Conservation (phyloP, 768 basidiomycete genomes). For the Termitomyces sp. region DNA sequence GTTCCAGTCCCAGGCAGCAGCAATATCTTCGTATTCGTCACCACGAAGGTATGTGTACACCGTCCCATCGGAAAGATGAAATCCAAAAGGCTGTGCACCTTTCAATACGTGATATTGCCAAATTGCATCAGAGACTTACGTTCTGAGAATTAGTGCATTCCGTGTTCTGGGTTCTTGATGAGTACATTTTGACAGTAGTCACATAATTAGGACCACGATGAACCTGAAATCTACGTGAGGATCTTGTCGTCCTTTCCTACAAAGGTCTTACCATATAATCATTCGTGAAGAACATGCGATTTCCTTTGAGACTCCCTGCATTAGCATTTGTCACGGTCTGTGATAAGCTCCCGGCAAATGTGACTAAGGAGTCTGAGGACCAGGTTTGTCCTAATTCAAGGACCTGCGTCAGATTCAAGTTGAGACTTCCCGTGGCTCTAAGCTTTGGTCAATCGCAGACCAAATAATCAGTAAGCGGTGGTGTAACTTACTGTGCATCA, state of each 20-base stretch:
- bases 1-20: slow-evolving; percentile 76
- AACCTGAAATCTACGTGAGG: slow-evolving; percentile 38
- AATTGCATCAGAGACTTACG: slow-evolving; percentile 26
- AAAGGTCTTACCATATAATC: slow-evolving; percentile 57
- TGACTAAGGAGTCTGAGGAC: slow-evolving; percentile 38
- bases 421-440: slow-evolving; percentile 55
- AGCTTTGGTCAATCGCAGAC: slow-evolving; percentile 1
- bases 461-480: slow-evolving; percentile 14
- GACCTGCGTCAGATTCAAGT: slow-evolving; percentile 53
- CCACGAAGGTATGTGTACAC: slow-evolving; percentile 63
- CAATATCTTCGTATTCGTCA: slow-evolving; percentile 71
- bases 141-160: slow-evolving; percentile 69
- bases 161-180: slow-evolving; percentile 53
- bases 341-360: slow-evolving; percentile 38
- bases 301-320: slow-evolving; percentile 48
- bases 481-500: slow-evolving; percentile 27
- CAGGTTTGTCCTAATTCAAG: slow-evolving; percentile 49
- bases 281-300: slow-evolving; percentile 59
- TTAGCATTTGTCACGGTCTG: slow-evolving; percentile 41
- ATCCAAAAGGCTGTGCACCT: slow-evolving; percentile 48
- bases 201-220: slow-evolving; percentile 59
- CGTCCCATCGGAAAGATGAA: slow-evolving; percentile 67
- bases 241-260: not conserved
- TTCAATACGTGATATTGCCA: not conserved
- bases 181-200: slow-evolving; percentile 64